These are phyloP conservation scores for Claviceps pazoutovae DNA, from an alignment of 2,329 filamentous ascomycete species.

Conservation along the genomic window DNA sequence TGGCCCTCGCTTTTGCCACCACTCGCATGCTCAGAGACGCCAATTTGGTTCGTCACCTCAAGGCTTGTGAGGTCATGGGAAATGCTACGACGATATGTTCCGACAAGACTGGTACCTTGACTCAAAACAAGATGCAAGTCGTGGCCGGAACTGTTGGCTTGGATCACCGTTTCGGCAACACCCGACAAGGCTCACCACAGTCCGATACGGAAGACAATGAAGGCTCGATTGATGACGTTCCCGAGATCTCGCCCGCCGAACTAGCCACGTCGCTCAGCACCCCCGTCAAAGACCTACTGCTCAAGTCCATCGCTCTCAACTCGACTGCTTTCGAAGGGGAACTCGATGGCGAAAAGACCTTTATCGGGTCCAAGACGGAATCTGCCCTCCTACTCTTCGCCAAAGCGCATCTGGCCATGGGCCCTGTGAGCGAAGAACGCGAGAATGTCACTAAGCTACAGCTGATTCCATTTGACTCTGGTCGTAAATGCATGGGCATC, in stretches of 20 bases:
- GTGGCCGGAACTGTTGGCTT: conserved; percentile 47
- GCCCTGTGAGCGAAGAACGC: conserved; percentile 48
- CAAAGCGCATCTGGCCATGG: conserved; percentile 52
- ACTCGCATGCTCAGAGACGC: conserved; percentile 66
- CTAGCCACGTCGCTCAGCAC: conserved; percentile 31
- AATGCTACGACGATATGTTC: conserved; percentile 60
- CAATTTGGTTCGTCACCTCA: conserved; percentile 62
- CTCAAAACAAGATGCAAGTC: conserved; percentile 56
- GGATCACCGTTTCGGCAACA: conserved; percentile 38
- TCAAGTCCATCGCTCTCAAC: conserved; percentile 49
- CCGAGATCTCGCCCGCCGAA: conserved; percentile 30
- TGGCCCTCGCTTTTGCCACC: conserved; percentile 64
- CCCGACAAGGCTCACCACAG: conserved; percentile 12
- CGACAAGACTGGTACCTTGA: conserved; percentile 54
- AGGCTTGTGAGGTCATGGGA: conserved; percentile 70
- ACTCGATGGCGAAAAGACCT: conserved; percentile 49
- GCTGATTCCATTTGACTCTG: conserved; percentile 62
- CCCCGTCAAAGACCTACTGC: conserved; percentile 36
- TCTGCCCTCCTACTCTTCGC: conserved; percentile 60
- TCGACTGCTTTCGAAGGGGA: conserved; percentile 68
- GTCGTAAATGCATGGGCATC: conserved; percentile 58
- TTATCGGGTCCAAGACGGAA: conserved; percentile 68
- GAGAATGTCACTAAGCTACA: conserved; percentile 46
- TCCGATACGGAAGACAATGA: conserved; percentile 13
- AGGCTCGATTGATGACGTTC: conserved; percentile 15